Conservation (phyloP, 805 yeast genomes). For the Candida lessepsii region DNA sequence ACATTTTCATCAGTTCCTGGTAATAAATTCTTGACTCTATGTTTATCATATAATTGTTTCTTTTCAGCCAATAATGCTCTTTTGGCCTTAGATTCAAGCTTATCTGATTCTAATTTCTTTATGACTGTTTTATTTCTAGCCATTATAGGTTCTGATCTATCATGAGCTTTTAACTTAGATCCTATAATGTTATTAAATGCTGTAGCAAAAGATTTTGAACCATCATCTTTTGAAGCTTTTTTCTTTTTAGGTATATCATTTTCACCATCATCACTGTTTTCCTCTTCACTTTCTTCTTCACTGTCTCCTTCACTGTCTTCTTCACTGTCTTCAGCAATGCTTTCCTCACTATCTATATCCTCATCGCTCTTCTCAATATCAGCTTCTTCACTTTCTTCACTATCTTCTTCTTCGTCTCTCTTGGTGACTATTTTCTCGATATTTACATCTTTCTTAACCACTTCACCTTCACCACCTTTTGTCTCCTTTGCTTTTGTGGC, state of each 20-base stretch:
- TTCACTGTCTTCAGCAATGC: constrained; percentile 2
- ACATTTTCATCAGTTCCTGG: constrained; percentile 60
- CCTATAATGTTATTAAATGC: constrained; percentile 84
- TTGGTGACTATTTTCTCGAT: neutral
- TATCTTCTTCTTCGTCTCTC: neutral
- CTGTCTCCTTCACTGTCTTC: constrained; percentile 12
- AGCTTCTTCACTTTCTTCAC: constrained; percentile 7
- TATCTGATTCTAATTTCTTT: constrained; percentile 75
- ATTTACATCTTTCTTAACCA: neutral
- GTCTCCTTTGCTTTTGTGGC: neutral
- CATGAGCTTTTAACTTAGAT: constrained; percentile 84
- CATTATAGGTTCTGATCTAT: constrained; percentile 84
- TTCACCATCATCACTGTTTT: constrained; percentile 24
- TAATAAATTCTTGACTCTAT: constrained; percentile 64
- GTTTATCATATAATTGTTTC: constrained; percentile 61
- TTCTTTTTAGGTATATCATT: constrained; percentile 34
- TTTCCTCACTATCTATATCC: constrained; percentile 5
- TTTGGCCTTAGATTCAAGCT: constrained; percentile 81
- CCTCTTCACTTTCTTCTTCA: constrained; percentile 12
- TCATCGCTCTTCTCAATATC: constrained; percentile 1
- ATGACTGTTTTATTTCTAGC: constrained; percentile 73
- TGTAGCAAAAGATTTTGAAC: constrained; percentile 71
- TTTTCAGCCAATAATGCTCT: constrained; percentile 68
- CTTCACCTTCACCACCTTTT: neutral
- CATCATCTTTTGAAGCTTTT: constrained; percentile 62